Base-by-base conservation (phyloP, 768 basidiomycete genomes). In the Mycena haematopus region DNA sequence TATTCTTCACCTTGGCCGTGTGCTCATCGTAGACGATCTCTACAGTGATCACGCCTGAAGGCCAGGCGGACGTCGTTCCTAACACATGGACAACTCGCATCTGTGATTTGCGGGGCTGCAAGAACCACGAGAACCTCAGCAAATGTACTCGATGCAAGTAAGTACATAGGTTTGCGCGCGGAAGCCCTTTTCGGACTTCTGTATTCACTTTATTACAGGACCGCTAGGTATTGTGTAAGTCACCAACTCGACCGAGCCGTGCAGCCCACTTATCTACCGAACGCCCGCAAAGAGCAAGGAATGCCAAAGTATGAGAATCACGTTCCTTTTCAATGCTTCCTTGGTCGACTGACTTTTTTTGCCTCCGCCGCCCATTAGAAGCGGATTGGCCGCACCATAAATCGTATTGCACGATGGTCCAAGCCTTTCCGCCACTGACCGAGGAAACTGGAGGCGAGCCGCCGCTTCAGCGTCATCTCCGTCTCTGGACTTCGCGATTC, bases 311-410 rank as follows among this genome's bases (percentile, higher is more conserved):
- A 31, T 9, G 29, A 31, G 42, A 3, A 25, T 15, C 14, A 6
- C 0, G 29, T 21, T 36, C 3, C 7, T n/a, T 38, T 15, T 33
- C 21, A 1, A 31, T 4, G 8, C 31, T 22, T 50, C 5, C 3
- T 17, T 58, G 35, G 44, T 24, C 22, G 10, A 24, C 35, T 58
- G 19, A 21, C 19, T 19, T 6, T 1, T 19, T 60, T 36, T 15
- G 36, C 36, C n/a, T n/a, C n/a, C 36, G 36, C 36, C 13, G 36
- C 14, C 38, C 17, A 2, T 29, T 40, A 67, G 63, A 58, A 29
- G 55, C 54, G 9, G 67, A 65, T 24, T 68, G 63, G 67, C 36
- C 50, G 19, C 52, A 56, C 27, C 63, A 68, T 27, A 68, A 68
- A 45, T 21, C 67, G 14, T 46, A 27, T 21, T 68, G 67, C 38